These are phyloP conservation scores for Epichloe amarillans DNA, from an alignment of 2,329 filamentous ascomycete genomes.

Conservation along the genomic window DNA sequence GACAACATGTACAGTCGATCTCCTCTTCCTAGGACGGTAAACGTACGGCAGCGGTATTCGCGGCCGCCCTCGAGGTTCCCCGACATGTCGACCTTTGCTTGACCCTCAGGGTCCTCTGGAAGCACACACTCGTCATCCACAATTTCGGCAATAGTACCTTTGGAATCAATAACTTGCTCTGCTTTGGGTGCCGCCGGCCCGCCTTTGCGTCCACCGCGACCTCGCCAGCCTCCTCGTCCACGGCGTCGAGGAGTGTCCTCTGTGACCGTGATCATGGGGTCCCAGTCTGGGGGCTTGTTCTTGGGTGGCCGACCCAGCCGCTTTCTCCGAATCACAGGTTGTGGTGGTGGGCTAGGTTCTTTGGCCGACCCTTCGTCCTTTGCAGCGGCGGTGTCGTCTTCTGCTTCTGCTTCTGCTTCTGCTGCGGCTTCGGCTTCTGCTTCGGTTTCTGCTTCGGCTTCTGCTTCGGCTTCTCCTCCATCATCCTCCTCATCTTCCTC, in stretches of 20 bases:
- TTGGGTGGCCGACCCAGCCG: constrained; percentile 78
- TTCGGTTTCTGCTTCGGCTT: constrained; percentile 9
- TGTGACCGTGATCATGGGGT: constrained; percentile 45
- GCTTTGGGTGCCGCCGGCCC: constrained; percentile 63
- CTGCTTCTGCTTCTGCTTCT: constrained; percentile 17
- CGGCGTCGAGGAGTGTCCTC: constrained; percentile 48
- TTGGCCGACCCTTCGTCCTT: constrained; percentile 32
- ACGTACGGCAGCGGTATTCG: constrained; percentile 91
- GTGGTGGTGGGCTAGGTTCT: constrained; percentile 42
- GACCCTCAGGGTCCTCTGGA: constrained; percentile 75
- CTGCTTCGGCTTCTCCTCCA: constrained; percentile 19
- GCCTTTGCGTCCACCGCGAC: constrained; percentile 51
- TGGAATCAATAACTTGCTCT: constrained; percentile 80
- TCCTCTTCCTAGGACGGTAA: constrained; percentile 74
- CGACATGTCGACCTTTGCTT: constrained; percentile 83
- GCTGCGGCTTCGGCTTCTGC: constrained; percentile 8
- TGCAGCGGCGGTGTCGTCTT: constrained; percentile 14
- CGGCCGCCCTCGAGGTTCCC: constrained; percentile 72
- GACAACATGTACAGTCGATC: constrained; percentile 94
- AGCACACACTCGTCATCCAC: constrained; percentile 83
- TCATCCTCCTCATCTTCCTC: constrained; percentile 30
- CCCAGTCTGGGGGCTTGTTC: constrained; percentile 70
- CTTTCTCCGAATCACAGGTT: constrained; percentile 55
- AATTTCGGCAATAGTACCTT: constrained; percentile 84
- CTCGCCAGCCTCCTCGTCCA: constrained; percentile 59